Percentiles rank a stretch among this genome's conserved stretches.
phyloP scores from a whole-genome alignment of 371 early-diverging fungal genomes.

The Polyrhizophydium stewartii region DNA sequence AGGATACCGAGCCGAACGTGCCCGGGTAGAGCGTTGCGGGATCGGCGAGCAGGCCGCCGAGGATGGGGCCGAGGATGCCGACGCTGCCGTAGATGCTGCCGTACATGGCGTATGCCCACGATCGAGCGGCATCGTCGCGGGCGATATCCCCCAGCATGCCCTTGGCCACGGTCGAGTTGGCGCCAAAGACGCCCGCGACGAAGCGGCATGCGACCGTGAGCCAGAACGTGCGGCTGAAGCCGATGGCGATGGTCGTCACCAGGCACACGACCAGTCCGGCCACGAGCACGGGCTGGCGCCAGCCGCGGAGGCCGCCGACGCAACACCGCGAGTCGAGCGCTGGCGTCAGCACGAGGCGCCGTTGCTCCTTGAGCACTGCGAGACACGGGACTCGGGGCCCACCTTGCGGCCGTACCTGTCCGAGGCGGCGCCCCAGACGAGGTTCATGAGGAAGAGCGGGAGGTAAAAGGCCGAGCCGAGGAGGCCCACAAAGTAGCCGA shows the following conservation, averaged over 20 bases:
- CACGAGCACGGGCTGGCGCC: constrained; percentile 32
- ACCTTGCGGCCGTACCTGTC: constrained; percentile 29
- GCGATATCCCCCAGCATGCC: constrained; percentile 38
- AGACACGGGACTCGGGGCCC: neutral
- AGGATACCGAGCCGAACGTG: neutral
- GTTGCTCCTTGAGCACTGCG: too few species aligned
- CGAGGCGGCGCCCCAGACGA: constrained; percentile 37
- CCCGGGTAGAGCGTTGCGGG: constrained; percentile 8
- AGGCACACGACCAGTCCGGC: constrained; percentile 22
- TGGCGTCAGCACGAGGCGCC: too few species aligned
- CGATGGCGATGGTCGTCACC: constrained; percentile 21
- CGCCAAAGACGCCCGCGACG: constrained; percentile 47
- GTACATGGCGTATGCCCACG: constrained; percentile 35
- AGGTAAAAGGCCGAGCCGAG: constrained; percentile 34
- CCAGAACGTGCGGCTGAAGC: constrained; percentile 19
- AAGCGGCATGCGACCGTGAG: constrained; percentile 26
- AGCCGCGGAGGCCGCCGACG: too few species aligned
- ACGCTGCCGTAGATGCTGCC: constrained; percentile 28
- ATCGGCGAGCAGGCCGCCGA: constrained; percentile 34
- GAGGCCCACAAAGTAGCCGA: constrained; percentile 31
- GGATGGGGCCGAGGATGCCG: constrained; percentile 40
- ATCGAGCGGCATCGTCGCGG: constrained; percentile 15
- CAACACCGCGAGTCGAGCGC: too few species aligned
- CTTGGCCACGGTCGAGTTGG: constrained; percentile 43
- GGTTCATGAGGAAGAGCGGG: constrained; percentile 41